Percentiles rank a stretch among this genome's conserved stretches.
Evolutionary conservation across 228 moss, liverwort and hornwort genomes (phyloP).

Genomic region (Sphagnum fallax): DNA sequence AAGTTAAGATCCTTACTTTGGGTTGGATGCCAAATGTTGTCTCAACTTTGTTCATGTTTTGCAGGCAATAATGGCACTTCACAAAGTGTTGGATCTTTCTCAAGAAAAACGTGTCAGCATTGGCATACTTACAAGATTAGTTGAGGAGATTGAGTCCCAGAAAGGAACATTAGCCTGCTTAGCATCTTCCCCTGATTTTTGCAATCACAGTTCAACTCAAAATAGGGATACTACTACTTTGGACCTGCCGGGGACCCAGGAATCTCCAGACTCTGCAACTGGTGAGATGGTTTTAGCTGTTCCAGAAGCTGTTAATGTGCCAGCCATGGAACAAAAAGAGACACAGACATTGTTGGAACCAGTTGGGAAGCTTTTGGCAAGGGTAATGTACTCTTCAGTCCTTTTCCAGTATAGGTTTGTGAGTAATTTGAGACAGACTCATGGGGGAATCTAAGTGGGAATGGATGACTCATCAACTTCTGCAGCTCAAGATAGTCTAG

Average conservation of each 20-base stretch:
- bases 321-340: constrained; percentile 31
- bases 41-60: background rate
- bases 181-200: background rate
- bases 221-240: background rate
- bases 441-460: too few relatives aligned
- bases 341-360: constrained; percentile 58
- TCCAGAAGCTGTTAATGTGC: constrained; percentile 13
- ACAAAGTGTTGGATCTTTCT: constrained; percentile 80
- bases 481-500: background rate
- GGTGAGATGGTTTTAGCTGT: constrained; percentile 12
- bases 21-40: background rate
- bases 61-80: constrained; percentile 74
- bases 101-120: constrained; percentile 77
- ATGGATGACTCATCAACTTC: background rate
- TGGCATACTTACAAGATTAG: constrained; percentile 41
- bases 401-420: too few relatives aligned
- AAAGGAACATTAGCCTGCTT: constrained; percentile 3
- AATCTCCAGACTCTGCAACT: constrained; percentile 9
- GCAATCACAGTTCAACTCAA: constrained; percentile 8
- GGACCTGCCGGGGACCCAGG: constrained; percentile 6
- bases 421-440: too few relatives aligned
- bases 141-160: constrained; percentile 65
- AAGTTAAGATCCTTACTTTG: background rate
- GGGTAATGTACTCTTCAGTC: constrained; percentile 24
- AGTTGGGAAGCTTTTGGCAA: constrained; percentile 75